Conservation (phyloP, 306 rosid species). For the Medicago truncatula region DNA sequence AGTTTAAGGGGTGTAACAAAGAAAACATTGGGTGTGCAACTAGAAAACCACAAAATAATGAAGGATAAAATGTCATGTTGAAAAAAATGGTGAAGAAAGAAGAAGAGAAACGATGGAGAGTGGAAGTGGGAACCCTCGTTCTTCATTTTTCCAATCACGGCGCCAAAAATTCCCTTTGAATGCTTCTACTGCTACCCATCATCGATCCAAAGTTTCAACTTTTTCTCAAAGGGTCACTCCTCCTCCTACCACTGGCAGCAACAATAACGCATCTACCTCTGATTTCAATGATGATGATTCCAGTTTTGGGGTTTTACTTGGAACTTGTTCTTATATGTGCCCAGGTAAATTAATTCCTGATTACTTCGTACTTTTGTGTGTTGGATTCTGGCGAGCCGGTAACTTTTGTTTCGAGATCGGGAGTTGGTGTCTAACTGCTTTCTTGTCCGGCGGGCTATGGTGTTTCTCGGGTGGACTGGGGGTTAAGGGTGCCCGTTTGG, state of each 20-base stretch:
- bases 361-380: neutral
- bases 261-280: conserved; percentile 25
- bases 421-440: too few species aligned
- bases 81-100: neutral
- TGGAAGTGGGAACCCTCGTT: conserved; percentile 41
- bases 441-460: too few species aligned
- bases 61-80: too few species aligned
- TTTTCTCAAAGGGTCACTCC: conserved; percentile 36
- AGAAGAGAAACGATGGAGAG: neutral
- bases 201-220: conserved; percentile 35
- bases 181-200: neutral
- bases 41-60: too few species aligned
- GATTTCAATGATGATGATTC: conserved; percentile 35
- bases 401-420: too few species aligned
- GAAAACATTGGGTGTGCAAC: too few species aligned
- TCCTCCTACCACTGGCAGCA: conserved; percentile 20
- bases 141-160: conserved; percentile 37
- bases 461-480: too few species aligned
- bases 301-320: conserved; percentile 50
- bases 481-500: too few species aligned
- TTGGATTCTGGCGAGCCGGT: too few species aligned
- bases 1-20: too few species aligned
- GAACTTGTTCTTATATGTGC: conserved; percentile 86
- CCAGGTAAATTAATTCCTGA: conserved; percentile 58
- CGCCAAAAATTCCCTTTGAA: conserved; percentile 34